These are phyloP conservation scores for Porpolomopsis calyptriformis DNA, from an alignment of 768 basidiomycete genomes.

Conservation along the genomic window DNA sequence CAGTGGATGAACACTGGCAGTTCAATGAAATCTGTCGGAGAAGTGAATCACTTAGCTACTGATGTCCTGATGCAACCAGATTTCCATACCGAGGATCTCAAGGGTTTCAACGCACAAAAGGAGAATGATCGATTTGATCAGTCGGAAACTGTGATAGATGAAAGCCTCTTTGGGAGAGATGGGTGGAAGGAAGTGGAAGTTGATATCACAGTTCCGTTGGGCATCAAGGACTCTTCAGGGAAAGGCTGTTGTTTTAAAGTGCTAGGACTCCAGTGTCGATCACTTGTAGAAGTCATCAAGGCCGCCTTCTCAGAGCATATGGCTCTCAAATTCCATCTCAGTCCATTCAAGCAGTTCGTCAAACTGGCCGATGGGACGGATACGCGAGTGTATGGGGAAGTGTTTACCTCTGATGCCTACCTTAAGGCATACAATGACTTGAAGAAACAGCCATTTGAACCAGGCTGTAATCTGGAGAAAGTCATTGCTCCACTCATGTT, in stretches of 20 bases:
- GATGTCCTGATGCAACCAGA: slow-evolving; percentile 14
- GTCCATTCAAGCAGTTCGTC: slow-evolving; percentile 18
- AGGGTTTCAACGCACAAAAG: slow-evolving; percentile 11
- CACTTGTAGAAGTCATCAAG: slow-evolving; percentile 17
- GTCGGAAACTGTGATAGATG: background rate
- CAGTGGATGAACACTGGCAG: slow-evolving; percentile 9
- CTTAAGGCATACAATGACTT: slow-evolving; percentile 13
- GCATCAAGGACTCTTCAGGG: slow-evolving; percentile 8
- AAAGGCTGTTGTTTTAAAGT: slow-evolving; percentile 16
- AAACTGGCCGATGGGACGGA: slow-evolving; percentile 12
- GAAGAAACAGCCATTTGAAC: slow-evolving; percentile 10
- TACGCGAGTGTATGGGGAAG: slow-evolving; percentile 13
- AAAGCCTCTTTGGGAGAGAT: slow-evolving; percentile 2
- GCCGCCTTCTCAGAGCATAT: slow-evolving; percentile 11
- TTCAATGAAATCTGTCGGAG: slow-evolving; percentile 2
- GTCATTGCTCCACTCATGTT: slow-evolving; percentile 19
- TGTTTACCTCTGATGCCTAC: slow-evolving; percentile 12
- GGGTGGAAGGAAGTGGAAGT: slow-evolving; percentile 11
- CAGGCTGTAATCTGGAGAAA: slow-evolving; percentile 13
- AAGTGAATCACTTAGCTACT: slow-evolving; percentile 7
- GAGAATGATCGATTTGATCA: slow-evolving; percentile 13
- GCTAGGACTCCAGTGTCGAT: slow-evolving; percentile 17
- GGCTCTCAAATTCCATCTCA: slow-evolving; percentile 12
- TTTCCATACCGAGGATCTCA: slow-evolving; percentile 10
- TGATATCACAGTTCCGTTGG: slow-evolving; percentile 12